These are phyloP conservation scores for Trametes hirsuta DNA, from an alignment of 1,284 basidiomycete species.

Conservation along the genomic window DNA sequence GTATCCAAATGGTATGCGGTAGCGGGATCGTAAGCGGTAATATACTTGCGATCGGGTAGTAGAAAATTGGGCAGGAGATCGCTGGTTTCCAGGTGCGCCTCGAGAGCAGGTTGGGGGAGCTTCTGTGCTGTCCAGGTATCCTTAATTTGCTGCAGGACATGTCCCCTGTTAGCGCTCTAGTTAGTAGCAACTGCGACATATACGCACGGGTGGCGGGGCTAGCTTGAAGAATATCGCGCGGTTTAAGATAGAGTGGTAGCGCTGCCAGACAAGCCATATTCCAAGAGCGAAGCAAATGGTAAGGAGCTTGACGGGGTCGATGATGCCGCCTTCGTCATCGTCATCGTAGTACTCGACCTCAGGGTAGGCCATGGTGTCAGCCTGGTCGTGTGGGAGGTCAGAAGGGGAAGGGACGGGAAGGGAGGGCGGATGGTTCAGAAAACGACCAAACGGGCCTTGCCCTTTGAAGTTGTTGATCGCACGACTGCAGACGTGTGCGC, in stretches of 20 bases:
- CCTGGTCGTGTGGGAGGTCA: background rate
- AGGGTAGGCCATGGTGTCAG: slow-evolving; percentile 16
- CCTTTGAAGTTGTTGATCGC: slow-evolving; percentile 13
- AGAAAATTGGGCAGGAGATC: slow-evolving; percentile 56
- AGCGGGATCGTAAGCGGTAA: slow-evolving; percentile 91
- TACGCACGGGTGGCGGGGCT: slow-evolving; percentile 60
- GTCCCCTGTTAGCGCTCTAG: background rate
- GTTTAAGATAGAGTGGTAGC: slow-evolving; percentile 73
- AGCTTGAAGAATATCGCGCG: slow-evolving; percentile 69
- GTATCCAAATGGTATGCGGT: slow-evolving; percentile 81
- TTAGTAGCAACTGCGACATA: background rate
- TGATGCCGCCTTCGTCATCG: slow-evolving; percentile 34
- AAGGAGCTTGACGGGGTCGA: slow-evolving; percentile 42
- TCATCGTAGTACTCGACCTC: slow-evolving; percentile 33
- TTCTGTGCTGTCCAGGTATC: slow-evolving; percentile 59
- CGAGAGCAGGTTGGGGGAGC: slow-evolving; percentile 60
- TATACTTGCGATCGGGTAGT: slow-evolving; percentile 62
- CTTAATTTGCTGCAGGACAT: slow-evolving; percentile 47
- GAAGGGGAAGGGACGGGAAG: background rate
- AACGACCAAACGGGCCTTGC: slow-evolving; percentile 1
- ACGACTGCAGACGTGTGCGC: slow-evolving; percentile 23
- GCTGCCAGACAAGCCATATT: slow-evolving; percentile 74
- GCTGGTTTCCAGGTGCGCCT: slow-evolving; percentile 61
- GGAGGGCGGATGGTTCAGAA: slow-evolving; percentile 12
- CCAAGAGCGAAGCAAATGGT: slow-evolving; percentile 71